These are phyloP conservation scores for Exophiala phaeomuriformis DNA, from an alignment of 2,329 filamentous ascomycete species.

Conservation along the genomic window DNA sequence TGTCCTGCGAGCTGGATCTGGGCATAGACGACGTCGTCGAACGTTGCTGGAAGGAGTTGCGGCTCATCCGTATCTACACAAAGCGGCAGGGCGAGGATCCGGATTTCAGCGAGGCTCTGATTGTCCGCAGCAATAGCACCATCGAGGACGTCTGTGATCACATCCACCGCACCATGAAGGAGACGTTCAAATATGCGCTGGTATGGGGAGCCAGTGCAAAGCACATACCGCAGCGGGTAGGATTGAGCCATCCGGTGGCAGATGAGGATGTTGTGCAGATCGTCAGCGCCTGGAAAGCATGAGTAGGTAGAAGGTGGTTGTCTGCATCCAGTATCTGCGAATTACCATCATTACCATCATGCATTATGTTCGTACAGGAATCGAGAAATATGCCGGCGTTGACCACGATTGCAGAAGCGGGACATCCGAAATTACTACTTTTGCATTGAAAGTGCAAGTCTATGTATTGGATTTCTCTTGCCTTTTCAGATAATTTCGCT, in stretches of 20 bases:
- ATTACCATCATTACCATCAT: no score
- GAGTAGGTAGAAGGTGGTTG: not conserved
- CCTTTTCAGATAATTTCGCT: not conserved
- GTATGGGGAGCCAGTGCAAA: slow-evolving; percentile 96
- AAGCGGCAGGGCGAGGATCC: slow-evolving; percentile 90
- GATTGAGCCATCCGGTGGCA: slow-evolving; percentile 68
- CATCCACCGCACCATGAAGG: slow-evolving; percentile 88
- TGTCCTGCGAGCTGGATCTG: slow-evolving; percentile 93
- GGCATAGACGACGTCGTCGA: slow-evolving; percentile 92
- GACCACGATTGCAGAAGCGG: no score
- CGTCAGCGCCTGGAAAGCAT: slow-evolving; percentile 37
- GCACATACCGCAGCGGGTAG: slow-evolving; percentile 89
- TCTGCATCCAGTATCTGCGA: no score
- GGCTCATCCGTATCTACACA: slow-evolving; percentile 86
- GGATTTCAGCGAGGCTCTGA: slow-evolving; percentile 82
- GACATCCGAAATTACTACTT: no score
- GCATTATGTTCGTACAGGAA: no score
- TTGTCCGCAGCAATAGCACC: slow-evolving; percentile 77
- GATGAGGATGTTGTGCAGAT: slow-evolving; percentile 65
- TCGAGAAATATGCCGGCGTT: no score
- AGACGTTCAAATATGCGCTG: slow-evolving; percentile 96
- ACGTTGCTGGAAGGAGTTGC: slow-evolving; percentile 86
- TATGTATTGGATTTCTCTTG: no score
- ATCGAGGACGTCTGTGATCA: slow-evolving; percentile 97
- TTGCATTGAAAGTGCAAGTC: no score